Base-by-base conservation (phyloP, 2,329 filamentous ascomycete genomes). In the Ophioceras dolichostomum region DNA sequence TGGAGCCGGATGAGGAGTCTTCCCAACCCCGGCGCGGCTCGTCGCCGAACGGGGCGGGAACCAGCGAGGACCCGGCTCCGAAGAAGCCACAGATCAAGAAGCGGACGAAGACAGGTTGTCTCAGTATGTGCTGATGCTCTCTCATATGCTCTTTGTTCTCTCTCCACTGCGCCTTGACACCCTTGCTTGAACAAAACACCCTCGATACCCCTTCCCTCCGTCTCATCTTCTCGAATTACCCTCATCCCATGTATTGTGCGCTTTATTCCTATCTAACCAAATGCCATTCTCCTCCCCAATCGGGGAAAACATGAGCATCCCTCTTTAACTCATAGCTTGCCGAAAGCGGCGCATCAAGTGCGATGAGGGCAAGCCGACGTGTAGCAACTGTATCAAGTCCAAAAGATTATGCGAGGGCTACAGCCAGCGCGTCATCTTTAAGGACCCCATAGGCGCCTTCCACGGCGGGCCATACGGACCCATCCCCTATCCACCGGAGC, bases 311-410 rank as follows among this genome's bases (percentile, higher is more conserved):
- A n/a, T n/a, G n/a, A n/a, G n/a, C n/a, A n/a, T n/a, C n/a, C n/a
- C n/a, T n/a, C n/a, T n/a, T n/a, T n/a, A n/a, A n/a, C n/a, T n/a
- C n/a, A n/a, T 32, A 88, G 83, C 91, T 40, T 98, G 91, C 61
- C 82, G 91, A 45, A 89, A 84, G 60, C 80, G 91, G 37, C 83
- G 91, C 44, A 96, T 98, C 60, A 98, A 96, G 61, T 98, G 91
- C 58, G 91, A 91, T 43, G 91, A 96, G 57, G 84, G 86, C 50
- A 74, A 81, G 35, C 85, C 85, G 19, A 81, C 72, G 20, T 91
- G 85, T 59, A 77, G 71, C 51, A 93, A 93, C 52, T 93, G 85
- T 60, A 76, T 83, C 61, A 91, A 89, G 53, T 89, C 83, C 14
- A 89, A 88, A 58, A 73, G 85, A 12, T 68, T 77, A 46, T 93